A percentile compares a stretch with the other conserved stretches of the same genome.
Conservation (phyloP, 2,329 filamentous ascomycete genomes). For the Penicillium occitanis region DNA sequence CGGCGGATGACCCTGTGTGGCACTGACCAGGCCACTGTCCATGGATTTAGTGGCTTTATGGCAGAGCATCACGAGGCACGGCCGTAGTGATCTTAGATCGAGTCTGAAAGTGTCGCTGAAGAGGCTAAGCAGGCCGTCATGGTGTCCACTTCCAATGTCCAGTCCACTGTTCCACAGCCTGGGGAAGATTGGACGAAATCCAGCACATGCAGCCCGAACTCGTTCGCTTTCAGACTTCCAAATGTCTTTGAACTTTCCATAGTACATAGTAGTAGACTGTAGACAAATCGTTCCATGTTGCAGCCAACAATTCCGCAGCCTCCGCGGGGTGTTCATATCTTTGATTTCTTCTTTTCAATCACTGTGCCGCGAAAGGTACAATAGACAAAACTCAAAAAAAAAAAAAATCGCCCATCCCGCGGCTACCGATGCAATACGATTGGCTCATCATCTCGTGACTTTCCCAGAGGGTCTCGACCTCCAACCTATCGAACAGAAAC, state of each 20-base stretch:
- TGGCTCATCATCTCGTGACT: constrained; percentile 11
- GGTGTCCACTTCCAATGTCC: no score
- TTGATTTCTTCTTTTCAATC: neutral
- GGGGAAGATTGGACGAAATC: constrained; percentile 8
- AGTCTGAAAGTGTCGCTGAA: constrained; percentile 6
- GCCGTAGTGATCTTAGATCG: constrained; percentile 5
- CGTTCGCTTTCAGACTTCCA: neutral
- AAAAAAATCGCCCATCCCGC: constrained; percentile 9
- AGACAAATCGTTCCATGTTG: neutral
- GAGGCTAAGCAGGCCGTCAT: neutral
- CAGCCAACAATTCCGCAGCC: neutral
- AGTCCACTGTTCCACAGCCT: neutral
- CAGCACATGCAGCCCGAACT: constrained; percentile 9
- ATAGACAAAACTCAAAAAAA: constrained; percentile 5
- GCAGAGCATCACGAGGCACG: constrained; percentile 15
- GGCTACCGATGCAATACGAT: constrained; percentile 16
- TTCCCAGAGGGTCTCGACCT: neutral
- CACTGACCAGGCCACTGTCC: neutral
- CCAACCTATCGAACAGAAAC: neutral
- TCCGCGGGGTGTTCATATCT: neutral
- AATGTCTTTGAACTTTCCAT: neutral
- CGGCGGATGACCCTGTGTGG: neutral
- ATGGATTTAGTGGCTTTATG: neutral
- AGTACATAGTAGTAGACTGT: neutral
- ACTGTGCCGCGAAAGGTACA: neutral